Percentiles rank a stretch among this genome's conserved stretches.
phyloP scores from a whole-genome alignment of 2,329 filamentous ascomycete genomes.

The Ceratocystiopsis minuta region DNA sequence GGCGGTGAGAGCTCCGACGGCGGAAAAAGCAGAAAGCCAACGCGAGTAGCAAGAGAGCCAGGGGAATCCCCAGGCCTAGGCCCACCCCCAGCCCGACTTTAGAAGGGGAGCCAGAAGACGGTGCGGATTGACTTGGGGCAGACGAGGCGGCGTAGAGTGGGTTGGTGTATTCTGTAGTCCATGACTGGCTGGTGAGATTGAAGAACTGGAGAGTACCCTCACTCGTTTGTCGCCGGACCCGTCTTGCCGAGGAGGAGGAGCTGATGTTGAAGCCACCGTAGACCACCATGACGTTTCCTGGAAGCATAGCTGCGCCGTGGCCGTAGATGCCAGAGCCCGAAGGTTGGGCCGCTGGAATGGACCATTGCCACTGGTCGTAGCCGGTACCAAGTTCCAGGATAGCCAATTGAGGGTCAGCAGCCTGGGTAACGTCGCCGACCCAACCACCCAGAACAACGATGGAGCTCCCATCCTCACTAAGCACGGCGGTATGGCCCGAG shows the following conservation, averaged over 20 bases:
- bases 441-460: conserved; percentile 76
- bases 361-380: conserved; percentile 61
- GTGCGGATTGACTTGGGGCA: neutral
- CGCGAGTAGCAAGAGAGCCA: conserved; percentile 29
- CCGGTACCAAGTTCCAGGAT: conserved; percentile 58
- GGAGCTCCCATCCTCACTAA: conserved; percentile 61
- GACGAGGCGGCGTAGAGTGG: conserved; percentile 12
- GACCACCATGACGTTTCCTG: conserved; percentile 51
- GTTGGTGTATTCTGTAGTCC: conserved; percentile 32
- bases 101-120: conserved; percentile 13
- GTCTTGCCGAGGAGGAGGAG: neutral
- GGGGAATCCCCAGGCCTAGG: conserved; percentile 42
- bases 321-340: conserved; percentile 35
- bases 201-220: conserved; percentile 23
- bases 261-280: conserved; percentile 41
- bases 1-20: conserved; percentile 20
- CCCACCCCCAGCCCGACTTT: conserved; percentile 46
- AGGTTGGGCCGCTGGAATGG: conserved; percentile 35
- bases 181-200: conserved; percentile 38
- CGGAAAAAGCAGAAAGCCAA: conserved; percentile 27
- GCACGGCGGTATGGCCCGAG: conserved; percentile 73
- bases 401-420: conserved; percentile 67
- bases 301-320: conserved; percentile 43
- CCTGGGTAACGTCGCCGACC: conserved; percentile 62
- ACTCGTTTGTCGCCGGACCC: conserved; percentile 3